Evolutionary conservation across 2,329 filamentous ascomycete genomes (phyloP), one percentile per base, ranked within the genome.

Genomic region (Ceratocystis harringtonii): DNA sequence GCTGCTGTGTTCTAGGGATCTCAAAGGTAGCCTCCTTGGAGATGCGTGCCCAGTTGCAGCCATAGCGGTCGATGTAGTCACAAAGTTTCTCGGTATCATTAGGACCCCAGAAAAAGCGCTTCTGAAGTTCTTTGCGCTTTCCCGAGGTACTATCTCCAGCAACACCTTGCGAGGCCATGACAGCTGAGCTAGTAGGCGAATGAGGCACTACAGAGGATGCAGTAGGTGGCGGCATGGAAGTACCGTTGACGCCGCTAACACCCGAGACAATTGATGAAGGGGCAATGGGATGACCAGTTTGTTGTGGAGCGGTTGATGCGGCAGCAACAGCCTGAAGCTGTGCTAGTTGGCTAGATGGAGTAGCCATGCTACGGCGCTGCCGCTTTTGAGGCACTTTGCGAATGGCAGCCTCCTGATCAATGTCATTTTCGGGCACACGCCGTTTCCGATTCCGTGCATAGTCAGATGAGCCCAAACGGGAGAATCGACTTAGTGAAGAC

Each of bases 1-100:
- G 78, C 71, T 83, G 81, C 73, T 83, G 81, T 69, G 79, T 77
- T 62, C 81, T 79, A 1, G 71, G 70, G 72, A 4, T 71, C 68
- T 62, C 63, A 63, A 62, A 63, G 25, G 63, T 30, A 57, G 67
- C 62, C 28, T 65, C 65, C 45, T 66, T 60, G 32, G 67, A 68
- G 48, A 69, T 69, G 4, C 64, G 58, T 6, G 63, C 63, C 68
- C 68, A 69, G 65, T 64, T 67, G 64, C 67, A 66, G 2, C 68
- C 68, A 22, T 69, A 67, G 22, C 64, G 50, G 17, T 62, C 62
- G 48, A 69, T 67, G 22, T 66, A 67, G 5, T 66, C 61, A 8
- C 63, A 62, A 43, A 69, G 60, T 10, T 61, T 64, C 10, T 63
- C 55, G 22, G 61, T 65, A 50, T 69, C 68, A 7, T 68, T 32